Base-by-base conservation (phyloP, 352 stramenopile genomes). In the Pythium utonaiense region DNA sequence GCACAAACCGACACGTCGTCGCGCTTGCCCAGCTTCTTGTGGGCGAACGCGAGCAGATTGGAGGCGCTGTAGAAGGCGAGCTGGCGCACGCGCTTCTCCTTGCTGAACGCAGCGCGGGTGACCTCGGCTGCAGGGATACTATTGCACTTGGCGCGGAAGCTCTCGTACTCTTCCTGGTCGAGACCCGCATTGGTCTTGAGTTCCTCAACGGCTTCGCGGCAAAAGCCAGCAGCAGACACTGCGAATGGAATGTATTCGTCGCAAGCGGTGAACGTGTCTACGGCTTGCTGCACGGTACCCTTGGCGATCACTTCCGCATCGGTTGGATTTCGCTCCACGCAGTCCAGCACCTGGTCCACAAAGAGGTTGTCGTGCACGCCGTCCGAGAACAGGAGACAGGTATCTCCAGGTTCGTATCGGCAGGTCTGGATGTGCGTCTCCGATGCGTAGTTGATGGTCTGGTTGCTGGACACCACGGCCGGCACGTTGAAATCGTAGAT, bases 401-500 rank as follows among this genome's bases (percentile, higher is more conserved):
- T 75, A 57, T 95, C 86, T 3, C 83, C 82, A 10, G 73, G 57
- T 59, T 94, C 78, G 60, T 90, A 95, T 28, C 61, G 40, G 40
- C 83, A 88, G 16, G 71, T 78, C 73, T 95, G 80, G 45, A 95
- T 77, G 57, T 88, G 68, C 42, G 92, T 73, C 13, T 88, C 77
- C 17, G 72, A 73, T 1, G 68, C 60, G 57, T 94, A 95, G 69
- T 93, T 93, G 57, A 93, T 92, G 6, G 82, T 64, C 59, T 92
- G 77, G 66, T 93, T 91, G 62, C 78, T 95, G 16, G 82, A 93
- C 8, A 95, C 86, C 31, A 95, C 86, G 0, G 86, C 86, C 0
- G 86, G 86, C 19, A 95, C 86, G 62, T 95, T 95, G 71, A 95
- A 95, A 66, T 93, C 86, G 77, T 95, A 95, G 59, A 95, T 89